Evolutionary conservation across 805 yeast genomes (phyloP), one percentile per base, ranked within the genome.

Genomic region (Candida maesae): DNA sequence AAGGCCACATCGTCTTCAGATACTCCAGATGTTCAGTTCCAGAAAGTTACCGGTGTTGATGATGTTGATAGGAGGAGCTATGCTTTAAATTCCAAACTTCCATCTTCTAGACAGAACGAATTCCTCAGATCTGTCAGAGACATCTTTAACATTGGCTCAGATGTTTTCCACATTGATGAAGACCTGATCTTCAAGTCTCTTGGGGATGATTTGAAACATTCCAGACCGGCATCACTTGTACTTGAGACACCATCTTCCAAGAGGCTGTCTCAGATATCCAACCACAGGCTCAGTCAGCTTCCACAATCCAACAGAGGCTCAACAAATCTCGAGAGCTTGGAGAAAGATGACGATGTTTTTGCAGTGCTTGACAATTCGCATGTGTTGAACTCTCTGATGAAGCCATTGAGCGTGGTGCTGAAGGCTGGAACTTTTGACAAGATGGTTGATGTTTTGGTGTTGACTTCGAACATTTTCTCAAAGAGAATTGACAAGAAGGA

Each of bases 401-500:
- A 52, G 42, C 66, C 52, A 16, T 55, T 41, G 17, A 59, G 64
- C 40, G 81, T 77, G 7, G 81, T 74, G 6, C 63, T 78, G 20
- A 81, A 79, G 51, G 76, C 86, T 4, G 93, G 93, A 1, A 73
- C 85, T 1, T 63, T 87, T 42, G 93, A 86, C 33, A 78, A 79
- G 51, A 70, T 91, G 51, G 71, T 89, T 40, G 97, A 91, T 60
- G 71, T 90, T 17, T 63, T 91, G 38, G 88, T 91, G 5, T 70
- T 76, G 58, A 91, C 84, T 16, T 81, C 75, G 29, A 75, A 74
- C 51, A 78, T 75, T 41, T 88, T 78, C 56, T 65, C 71, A 2
- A 66, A 64, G 28, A 53, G 57, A 28, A 70, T 77, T 9, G 63
- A 64, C 25, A 61, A 66, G 17, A 59, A 58, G 9, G 80, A 76